Base-by-base conservation (phyloP, 495 filamentous ascomycete genomes). In the Cercophora scortea region DNA sequence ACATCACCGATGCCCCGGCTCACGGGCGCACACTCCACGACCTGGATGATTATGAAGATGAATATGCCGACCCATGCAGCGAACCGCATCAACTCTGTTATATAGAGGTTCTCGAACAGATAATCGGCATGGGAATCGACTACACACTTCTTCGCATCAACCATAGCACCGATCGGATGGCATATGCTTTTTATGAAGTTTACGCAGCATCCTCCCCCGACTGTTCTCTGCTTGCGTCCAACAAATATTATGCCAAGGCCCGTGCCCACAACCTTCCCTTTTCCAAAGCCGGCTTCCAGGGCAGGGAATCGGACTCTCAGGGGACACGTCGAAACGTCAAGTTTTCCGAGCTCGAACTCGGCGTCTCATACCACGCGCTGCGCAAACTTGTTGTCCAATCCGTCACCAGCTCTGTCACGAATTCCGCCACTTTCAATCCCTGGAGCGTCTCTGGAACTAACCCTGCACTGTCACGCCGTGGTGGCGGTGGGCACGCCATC, bases 61-160 rank as follows among this genome's bases (percentile, higher is more conserved):
- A 10, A 8, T 71, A 67, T 33, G 41, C 50, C 17, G 25, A 34
- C 2, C 61, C 66, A 1, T 66, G 68, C 0, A 57, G 45, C 38
- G 68, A 70, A 54, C 68, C 68, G 3, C 68, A 72, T 38, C 33
- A 52, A 4, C 58, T 72, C 9, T 62, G 55, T 11, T 49, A 68
- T 52, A 50, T 54, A 18, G 54, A 61, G 4, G 17, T 72, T 16
- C 34, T 72, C 33, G 32, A 53, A 34, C 40, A 54, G 34, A 54
- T 72, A 62, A 32, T 70, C 12, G 42, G 16, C 8, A 47, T 66
- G 42, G 59, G 54, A 25, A 60, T 72, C 58, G 68, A 72, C 61
- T 72, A 71, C 41, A 55, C 61, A 15, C 54, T 72, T 0, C 61
- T 72, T 8, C 59, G 63, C 4, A 67, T 72, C 57, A 65, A 54